Evolutionary conservation across 2,329 filamentous ascomycete species (phyloP), one percentile per base, ranked within the genome.

Genomic region (Thermothelomyces thermophilus): DNA sequence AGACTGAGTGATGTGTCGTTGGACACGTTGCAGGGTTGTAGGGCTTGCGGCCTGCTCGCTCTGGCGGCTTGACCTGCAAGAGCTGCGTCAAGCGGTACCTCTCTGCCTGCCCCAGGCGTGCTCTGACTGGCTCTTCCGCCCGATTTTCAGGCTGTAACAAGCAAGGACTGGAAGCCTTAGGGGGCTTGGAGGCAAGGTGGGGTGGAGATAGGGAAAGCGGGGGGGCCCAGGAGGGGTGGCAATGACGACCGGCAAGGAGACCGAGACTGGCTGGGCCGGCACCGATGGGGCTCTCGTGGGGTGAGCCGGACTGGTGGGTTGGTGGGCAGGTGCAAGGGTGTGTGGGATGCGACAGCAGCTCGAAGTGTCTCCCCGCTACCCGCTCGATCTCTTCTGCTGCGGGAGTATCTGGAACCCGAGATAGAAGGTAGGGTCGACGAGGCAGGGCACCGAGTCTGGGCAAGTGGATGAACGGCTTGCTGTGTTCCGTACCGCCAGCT

Each of bases 1-100:
- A 72, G 69, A 67, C 68, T 69, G 70, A 69, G 70, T 79, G 76
- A 80, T 78, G 77, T 79, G 76, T 78, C 69, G 74, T 70, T 70
- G 72, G 75, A 78, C 77, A 80, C 76, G 77, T 80, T 75, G 76
- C 75, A 70, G 70, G 64, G 66, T 69, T 63, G 68, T 71, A 75
- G 69, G 73, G 74, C 73, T 73, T 74, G 73, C 70, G 72, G 72
- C 66, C 62, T 65, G 66, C 58, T 59, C 58, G 60, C 60, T 57
- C 50, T 61, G 66, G 70, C 70, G 70, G 71, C 73, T 71, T 69
- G 55, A 73, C 70, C 71, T 77, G 74, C 75, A 75, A 68, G 60
- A 59, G 66, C 65, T 76, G 73, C 72, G 73, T 76, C 70, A 76
- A 72, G 71, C 69, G 66, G 49, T 71, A 68, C 66, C 50, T 52